Base-by-base conservation (phyloP, 257 asterid genomes). In the Lavandula angustifolia region DNA sequence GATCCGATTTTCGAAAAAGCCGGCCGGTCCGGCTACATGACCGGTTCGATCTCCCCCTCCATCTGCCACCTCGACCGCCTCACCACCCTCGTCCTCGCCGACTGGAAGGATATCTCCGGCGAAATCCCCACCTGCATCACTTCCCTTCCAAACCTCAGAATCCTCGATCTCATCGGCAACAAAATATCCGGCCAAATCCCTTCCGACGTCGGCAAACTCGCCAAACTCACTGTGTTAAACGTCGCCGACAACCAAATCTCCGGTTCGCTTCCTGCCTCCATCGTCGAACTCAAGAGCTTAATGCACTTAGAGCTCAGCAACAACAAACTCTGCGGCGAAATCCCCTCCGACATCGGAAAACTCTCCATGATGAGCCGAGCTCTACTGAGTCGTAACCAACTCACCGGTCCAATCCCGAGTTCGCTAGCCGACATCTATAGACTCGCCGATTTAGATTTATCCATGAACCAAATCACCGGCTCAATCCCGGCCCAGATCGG, bases 1-100 rank as follows among this genome's bases (percentile, higher is more conserved):
- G 97, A 92, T 65, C 92, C 90, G 22, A 85, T 92, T 66, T 84
- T 89, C 75, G 91, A 82, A 27, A 89, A 83, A 37, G 78, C 96
- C 66, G 97, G 98, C 61, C 81, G 95, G 58, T 74, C 98, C 11
- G 98, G 98, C 4, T 92, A 92, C 92, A 92, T 92, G 98, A 73
- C 91, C 55, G 98, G 98, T 62, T 76, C 86, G 0, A 77, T 92
- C 65, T 87, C 97, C 49, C 76, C 86, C 35, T 32, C 95, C 51
- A 7, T 92, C 58, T 92, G 98, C 77, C 77, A 69, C 16, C 95
- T 92, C 75, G 92, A 89, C 66, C 66, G 78, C 7, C 96, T 92
- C 84, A 85, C 87, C 61, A 84, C 94, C 60, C 82, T 92, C 72
- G 75, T 92, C 54, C 54, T 92, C 46, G 95, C 98, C 44, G 98